Evolutionary conservation across 306 rosid genomes (phyloP).

Genomic region (Castanea mollissima): DNA sequence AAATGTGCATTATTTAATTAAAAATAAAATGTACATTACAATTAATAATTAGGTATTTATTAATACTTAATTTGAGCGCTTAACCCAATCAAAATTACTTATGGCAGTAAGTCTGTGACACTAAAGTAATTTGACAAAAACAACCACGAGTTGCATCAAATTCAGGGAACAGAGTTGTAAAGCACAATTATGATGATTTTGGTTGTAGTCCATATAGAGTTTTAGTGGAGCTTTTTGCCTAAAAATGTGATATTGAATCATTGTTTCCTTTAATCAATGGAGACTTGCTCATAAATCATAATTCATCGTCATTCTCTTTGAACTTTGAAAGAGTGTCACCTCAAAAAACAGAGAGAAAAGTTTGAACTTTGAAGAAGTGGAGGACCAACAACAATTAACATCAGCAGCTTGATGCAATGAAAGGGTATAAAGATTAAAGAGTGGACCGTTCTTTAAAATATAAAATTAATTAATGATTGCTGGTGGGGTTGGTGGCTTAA

Average conservation of each 20-base stretch:
- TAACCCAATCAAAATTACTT: too few species aligned
- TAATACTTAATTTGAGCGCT: too few species aligned
- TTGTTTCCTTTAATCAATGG: background rate
- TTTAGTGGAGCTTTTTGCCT: background rate
- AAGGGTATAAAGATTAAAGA: background rate
- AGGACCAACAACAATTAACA: background rate
- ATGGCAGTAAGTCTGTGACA: too few species aligned
- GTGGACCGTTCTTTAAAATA: constrained; percentile 2
- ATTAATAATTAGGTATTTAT: too few species aligned
- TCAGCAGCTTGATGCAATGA: background rate
- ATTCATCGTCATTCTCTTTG: background rate
- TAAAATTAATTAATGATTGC: constrained; percentile 22
- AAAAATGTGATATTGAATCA: background rate
- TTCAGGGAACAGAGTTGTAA: constrained; percentile 11
- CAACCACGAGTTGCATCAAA: constrained; percentile 31
- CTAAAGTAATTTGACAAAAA: background rate
- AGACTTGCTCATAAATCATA: background rate
- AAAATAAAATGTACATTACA: too few species aligned
- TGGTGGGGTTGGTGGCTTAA: constrained; percentile 27
- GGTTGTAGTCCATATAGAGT: background rate
- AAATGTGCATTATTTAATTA: too few species aligned
- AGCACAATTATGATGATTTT: constrained; percentile 16
- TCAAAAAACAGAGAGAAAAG: too few species aligned
- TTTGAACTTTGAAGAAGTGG: background rate
- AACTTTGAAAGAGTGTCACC: too few species aligned